Base-by-base conservation (phyloP, 768 basidiomycete species). In the Lactarius sanguifluus region DNA sequence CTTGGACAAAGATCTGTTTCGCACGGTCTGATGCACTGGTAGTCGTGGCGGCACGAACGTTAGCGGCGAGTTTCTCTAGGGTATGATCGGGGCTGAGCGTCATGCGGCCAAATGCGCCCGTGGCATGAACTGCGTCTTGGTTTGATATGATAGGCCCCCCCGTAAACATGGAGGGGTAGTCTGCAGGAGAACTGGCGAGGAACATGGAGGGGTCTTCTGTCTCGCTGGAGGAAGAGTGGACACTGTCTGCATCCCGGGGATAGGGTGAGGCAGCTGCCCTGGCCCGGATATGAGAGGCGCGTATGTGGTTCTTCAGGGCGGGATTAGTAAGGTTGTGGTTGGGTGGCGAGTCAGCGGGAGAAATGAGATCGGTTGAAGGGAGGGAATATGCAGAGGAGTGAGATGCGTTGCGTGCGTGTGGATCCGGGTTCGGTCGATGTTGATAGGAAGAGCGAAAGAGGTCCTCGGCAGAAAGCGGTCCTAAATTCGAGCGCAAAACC, bases 1-100 rank as follows among this genome's bases (percentile, higher is more conserved):
- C 91, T 77, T 94, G 93, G 23, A 94, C 92, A 73, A 95, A 95
- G 72, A 94, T 93, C 77, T 94, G 91, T 73, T 94, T 94, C 61
- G 93, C 92, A 73, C 93, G 80, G 76, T 95, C 93, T 13, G 92
- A 94, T 59, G 93, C 92, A 73, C 90, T 93, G 45, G 92, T 94
- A 9, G 92, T 95, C 3, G 92, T 94, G 15, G 93, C 93, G 54
- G 89, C 89, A 59, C 92, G 86, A 41, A 94, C 91, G 71, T 92
- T 93, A 52, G 87, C 89, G 4, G 93, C 92, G 64, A 94, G 81
- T 79, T 93, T 92, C 78, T 94, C 92, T 63, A 94, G 81, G 7
- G 85, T 85, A 69, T 91, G 88, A 78, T 93, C 92, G 55, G 86
- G 82, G 70, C 82, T 85, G 75, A 94, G 77, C 23, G 87, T 82